Conservation (phyloP, 2,329 filamentous ascomycete species). For the Trichoderma brevicompactum region DNA sequence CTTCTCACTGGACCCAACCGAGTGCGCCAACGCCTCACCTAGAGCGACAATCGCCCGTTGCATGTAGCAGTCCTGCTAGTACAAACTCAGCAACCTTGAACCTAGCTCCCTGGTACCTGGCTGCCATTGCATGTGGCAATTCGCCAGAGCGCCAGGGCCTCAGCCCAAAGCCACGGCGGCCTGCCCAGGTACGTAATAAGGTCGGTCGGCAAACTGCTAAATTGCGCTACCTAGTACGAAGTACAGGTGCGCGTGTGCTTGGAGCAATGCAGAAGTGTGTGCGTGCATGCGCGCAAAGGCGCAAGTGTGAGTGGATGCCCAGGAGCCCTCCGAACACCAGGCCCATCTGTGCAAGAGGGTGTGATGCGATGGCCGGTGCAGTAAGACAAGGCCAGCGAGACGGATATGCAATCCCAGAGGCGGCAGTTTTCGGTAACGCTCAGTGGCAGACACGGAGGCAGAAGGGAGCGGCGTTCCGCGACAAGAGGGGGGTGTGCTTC, state of each 20-base stretch:
- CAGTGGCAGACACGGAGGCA: background rate
- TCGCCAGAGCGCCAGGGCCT: conserved; percentile 9
- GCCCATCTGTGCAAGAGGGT: conserved; percentile 9
- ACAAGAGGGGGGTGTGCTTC: conserved; percentile 2
- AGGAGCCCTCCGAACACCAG: conserved; percentile 19
- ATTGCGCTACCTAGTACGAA: background rate
- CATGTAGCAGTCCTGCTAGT: conserved; percentile 17
- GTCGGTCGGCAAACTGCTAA: conserved; percentile 7
- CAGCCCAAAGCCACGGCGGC: conserved; percentile 22
- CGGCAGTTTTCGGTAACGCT: conserved; percentile 22
- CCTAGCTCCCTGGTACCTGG: conserved; percentile 27
- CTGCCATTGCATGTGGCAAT: conserved; percentile 18
- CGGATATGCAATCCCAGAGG: conserved; percentile 18
- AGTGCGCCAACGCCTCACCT: conserved; percentile 26
- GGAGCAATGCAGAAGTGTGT: conserved; percentile 21
- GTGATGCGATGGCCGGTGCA: conserved; percentile 23
- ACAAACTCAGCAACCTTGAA: conserved; percentile 3
- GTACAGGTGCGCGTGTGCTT: conserved; percentile 10
- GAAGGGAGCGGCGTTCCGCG: conserved; percentile 18
- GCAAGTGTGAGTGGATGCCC: conserved; percentile 25
- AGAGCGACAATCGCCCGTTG: conserved; percentile 25
- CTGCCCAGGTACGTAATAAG: background rate
- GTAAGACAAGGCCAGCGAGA: conserved; percentile 20
- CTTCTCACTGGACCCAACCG: conserved; percentile 22
- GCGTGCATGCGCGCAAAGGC: conserved; percentile 23